phyloP scores from a whole-genome alignment of 805 yeast species.

The Maudiozyma serrabonitensis region DNA sequence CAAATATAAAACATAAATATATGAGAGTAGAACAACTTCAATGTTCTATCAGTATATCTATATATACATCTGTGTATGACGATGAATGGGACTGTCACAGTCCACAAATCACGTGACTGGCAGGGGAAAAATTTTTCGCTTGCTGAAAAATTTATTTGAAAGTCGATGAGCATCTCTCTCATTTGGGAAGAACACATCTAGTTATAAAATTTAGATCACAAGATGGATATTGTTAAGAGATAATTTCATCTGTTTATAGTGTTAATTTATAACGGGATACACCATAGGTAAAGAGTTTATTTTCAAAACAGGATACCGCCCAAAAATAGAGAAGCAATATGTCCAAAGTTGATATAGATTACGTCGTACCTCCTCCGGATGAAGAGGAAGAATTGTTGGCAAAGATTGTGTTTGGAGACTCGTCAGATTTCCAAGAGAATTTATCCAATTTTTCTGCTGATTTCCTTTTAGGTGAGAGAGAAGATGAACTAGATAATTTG shows the following conservation, averaged over 20 bases:
- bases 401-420: conserved; percentile 82
- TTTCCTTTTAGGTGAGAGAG: conserved; percentile 31
- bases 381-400: conserved; percentile 75
- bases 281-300: too few relatives aligned
- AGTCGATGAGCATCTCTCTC: too few relatives aligned
- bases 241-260: too few relatives aligned
- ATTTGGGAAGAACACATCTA: conserved; percentile 16
- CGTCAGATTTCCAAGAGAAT: conserved; percentile 42
- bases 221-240: too few relatives aligned
- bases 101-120: background rate
- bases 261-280: too few relatives aligned
- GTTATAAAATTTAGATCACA: conserved; percentile 2
- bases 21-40: background rate
- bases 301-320: too few relatives aligned
- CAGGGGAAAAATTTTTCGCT: background rate
- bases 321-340: background rate
- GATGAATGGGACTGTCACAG: too few relatives aligned
- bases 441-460: conserved; percentile 51
- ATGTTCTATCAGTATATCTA: too few relatives aligned
- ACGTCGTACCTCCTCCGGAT: conserved; percentile 55
- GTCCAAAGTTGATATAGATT: conserved; percentile 2
- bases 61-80: too few relatives aligned
- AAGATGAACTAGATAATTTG: conserved; percentile 19
- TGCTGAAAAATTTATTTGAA: background rate
- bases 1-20: background rate